These are phyloP conservation scores for Agrostemma githago DNA, from an alignment of 148 eudicot species.

Conservation along the genomic window DNA sequence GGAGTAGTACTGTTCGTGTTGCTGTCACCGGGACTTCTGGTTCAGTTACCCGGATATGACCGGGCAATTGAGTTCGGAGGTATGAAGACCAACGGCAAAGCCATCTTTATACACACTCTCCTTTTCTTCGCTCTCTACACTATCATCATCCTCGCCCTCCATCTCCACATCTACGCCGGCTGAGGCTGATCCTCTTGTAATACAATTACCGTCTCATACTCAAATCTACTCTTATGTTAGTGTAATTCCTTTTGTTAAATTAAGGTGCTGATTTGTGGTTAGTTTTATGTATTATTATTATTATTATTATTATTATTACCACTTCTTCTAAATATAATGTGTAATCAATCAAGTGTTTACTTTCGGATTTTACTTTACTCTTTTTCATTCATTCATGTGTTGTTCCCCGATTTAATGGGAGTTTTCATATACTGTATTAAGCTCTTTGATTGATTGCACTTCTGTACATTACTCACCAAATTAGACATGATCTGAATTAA, in stretches of 20 bases:
- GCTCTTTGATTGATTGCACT: too few species aligned
- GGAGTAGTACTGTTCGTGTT: constrained; percentile 58
- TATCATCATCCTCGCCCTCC: constrained; percentile 38
- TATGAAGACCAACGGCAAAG: constrained; percentile 54
- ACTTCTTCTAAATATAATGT: too few species aligned
- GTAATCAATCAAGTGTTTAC: neutral
- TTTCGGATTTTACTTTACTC: too few species aligned
- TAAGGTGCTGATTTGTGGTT: neutral
- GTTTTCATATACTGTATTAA: too few species aligned
- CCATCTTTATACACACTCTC: constrained; percentile 43
- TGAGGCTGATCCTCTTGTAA: constrained; percentile 33
- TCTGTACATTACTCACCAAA: too few species aligned
- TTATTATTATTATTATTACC: too few species aligned
- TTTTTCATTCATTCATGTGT: too few species aligned
- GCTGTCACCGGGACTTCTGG: constrained; percentile 46
- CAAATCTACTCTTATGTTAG: neutral
- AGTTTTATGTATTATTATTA: neutral
- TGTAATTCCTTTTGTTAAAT: neutral
- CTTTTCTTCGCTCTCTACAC: constrained; percentile 44
- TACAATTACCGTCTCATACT: too few species aligned
- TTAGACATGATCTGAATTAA: too few species aligned
- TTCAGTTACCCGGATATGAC: constrained; percentile 52
- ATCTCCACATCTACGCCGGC: constrained; percentile 43
- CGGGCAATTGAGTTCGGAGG: constrained; percentile 47
- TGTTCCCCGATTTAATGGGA: too few species aligned